Conservation (phyloP, 768 basidiomycete genomes). For the Mycena belliarum region DNA sequence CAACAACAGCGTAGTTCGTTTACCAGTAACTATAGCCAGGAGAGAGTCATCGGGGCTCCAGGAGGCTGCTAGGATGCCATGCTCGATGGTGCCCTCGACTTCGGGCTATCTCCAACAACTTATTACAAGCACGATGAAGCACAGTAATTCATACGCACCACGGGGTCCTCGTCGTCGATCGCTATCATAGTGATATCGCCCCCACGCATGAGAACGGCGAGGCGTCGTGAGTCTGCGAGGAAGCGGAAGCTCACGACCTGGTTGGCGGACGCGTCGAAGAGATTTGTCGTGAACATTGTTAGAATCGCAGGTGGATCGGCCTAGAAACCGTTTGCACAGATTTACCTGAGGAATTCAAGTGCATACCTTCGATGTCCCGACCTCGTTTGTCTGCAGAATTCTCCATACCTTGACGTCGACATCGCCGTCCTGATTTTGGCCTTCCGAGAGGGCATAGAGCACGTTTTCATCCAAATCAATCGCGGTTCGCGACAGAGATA, state of each 20-base stretch:
- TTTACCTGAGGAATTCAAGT: background rate
- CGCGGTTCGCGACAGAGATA: constrained; percentile 47
- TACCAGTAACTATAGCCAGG: constrained; percentile 78
- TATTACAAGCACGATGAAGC: constrained; percentile 5
- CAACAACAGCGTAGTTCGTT: constrained; percentile 26
- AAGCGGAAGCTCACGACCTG: constrained; percentile 69
- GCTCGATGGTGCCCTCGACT: constrained; percentile 84
- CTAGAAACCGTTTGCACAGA: background rate
- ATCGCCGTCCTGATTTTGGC: constrained; percentile 43
- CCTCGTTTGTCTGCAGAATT: constrained; percentile 27
- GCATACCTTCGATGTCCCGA: constrained; percentile 22
- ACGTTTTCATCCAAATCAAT: constrained; percentile 67
- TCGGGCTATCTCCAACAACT: constrained; percentile 53
- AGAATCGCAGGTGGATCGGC: constrained; percentile 26
- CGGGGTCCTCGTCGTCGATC: constrained; percentile 48
- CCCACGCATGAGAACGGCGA: constrained; percentile 67
- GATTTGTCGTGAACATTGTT: constrained; percentile 39
- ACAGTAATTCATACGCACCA: constrained; percentile 38
- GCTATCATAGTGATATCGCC: constrained; percentile 82
- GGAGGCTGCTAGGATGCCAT: constrained; percentile 75
- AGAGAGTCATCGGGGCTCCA: constrained; percentile 94
- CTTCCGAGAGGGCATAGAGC: constrained; percentile 60
- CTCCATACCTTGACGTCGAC: constrained; percentile 64
- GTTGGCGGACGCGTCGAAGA: constrained; percentile 25
- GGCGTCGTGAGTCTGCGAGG: constrained; percentile 66